phyloP scores from a whole-genome alignment of 1,284 basidiomycete genomes.

The Paramarasmius palmivorus region DNA sequence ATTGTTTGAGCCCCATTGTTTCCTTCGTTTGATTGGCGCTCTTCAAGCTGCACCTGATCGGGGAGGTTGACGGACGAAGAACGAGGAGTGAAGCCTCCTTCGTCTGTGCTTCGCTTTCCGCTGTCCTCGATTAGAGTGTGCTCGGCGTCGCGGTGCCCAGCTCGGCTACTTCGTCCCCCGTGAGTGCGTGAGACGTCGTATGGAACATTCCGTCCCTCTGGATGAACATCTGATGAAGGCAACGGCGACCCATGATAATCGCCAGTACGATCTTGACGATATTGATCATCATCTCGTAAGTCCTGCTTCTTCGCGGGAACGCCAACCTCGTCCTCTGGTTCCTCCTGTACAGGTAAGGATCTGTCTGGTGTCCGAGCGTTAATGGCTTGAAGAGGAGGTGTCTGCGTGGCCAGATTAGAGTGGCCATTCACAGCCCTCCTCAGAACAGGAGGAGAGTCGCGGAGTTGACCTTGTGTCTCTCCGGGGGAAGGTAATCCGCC shows the following conservation, averaged over 20 bases:
- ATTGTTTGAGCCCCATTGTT: not conserved
- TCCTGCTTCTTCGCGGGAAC: slow-evolving; percentile 31
- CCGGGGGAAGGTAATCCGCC: slow-evolving; percentile 50
- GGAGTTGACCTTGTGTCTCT: slow-evolving; percentile 37
- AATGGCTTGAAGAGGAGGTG: slow-evolving; percentile 55
- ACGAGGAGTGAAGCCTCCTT: slow-evolving; percentile 67
- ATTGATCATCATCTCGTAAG: slow-evolving; percentile 29
- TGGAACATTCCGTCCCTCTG: slow-evolving; percentile 38
- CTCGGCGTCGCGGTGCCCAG: slow-evolving; percentile 25
- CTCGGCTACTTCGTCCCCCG: slow-evolving; percentile 32
- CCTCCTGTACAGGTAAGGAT: slow-evolving; percentile 76
- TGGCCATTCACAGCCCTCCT: slow-evolving; percentile 32
- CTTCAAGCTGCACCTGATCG: slow-evolving; percentile 26
- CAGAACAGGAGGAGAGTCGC: slow-evolving; percentile 30
- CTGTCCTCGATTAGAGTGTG: slow-evolving; percentile 44
- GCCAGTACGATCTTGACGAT: slow-evolving; percentile 30
- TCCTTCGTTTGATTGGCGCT: not conserved
- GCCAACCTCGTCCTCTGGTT: slow-evolving; percentile 64
- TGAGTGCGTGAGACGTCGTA: slow-evolving; percentile 23
- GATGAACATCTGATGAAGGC: slow-evolving; percentile 56
- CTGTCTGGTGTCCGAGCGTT: slow-evolving; percentile 64
- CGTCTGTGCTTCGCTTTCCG: slow-evolving; percentile 33
- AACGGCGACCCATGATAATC: slow-evolving; percentile 41
- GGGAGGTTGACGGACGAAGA: slow-evolving; percentile 64
- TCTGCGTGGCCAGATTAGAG: slow-evolving; percentile 51